Evolutionary conservation across 2,329 filamentous ascomycete species (phyloP).

Genomic region (Penicillium italicum): DNA sequence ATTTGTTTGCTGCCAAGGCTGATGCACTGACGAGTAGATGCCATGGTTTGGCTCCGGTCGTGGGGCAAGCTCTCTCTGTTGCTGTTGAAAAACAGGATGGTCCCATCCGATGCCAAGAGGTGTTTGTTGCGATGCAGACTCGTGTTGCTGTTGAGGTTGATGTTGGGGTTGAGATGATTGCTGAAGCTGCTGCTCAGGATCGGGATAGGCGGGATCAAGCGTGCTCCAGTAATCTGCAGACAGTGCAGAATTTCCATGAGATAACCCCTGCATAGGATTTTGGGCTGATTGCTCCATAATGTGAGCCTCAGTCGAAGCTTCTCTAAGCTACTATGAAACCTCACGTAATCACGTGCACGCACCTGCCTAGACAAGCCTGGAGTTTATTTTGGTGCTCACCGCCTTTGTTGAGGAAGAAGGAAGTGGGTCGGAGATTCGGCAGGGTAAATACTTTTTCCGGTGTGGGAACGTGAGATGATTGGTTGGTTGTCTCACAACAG

Average conservation of each 20-base stretch:
- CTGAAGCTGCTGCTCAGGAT: slow-evolving; percentile 27
- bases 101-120: slow-evolving; percentile 38
- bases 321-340: slow-evolving; percentile 5
- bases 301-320: slow-evolving; percentile 10
- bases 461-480: slow-evolving; percentile 1
- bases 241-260: slow-evolving; percentile 27
- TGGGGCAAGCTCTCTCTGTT: slow-evolving; percentile 24
- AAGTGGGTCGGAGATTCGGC: not conserved
- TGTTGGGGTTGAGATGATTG: slow-evolving; percentile 24
- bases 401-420: too few relatives aligned
- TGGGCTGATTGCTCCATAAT: slow-evolving; percentile 38
- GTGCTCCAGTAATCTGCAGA: slow-evolving; percentile 39
- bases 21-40: slow-evolving; percentile 32
- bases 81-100: slow-evolving; percentile 35
- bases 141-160: slow-evolving; percentile 22
- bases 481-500: slow-evolving; percentile 2
- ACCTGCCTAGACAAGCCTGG: not conserved
- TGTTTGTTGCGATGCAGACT: slow-evolving; percentile 21
- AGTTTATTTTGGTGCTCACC: slow-evolving; percentile 3
- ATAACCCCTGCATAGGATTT: slow-evolving; percentile 29
- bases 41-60: slow-evolving; percentile 31
- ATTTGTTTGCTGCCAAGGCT: slow-evolving; percentile 32
- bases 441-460: slow-evolving; percentile 5
- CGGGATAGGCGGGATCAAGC: slow-evolving; percentile 34
- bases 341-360: slow-evolving; percentile 11